Base-by-base conservation (phyloP, 2,329 filamentous ascomycete genomes). In the Arthrobotrys conoides region DNA sequence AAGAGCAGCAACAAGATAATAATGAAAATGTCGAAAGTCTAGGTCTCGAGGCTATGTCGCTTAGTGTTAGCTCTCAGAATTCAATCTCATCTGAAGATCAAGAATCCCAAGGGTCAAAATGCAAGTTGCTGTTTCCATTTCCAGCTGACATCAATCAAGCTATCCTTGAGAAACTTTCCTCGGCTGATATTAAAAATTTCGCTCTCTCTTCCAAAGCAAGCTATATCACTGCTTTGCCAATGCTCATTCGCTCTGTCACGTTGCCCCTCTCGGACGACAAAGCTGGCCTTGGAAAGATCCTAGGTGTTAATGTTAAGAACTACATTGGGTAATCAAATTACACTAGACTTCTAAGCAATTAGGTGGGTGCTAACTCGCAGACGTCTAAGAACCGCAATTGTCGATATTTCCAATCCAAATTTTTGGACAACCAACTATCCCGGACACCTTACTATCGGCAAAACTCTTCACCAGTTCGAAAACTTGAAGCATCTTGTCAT, bases 361-460 rank as follows among this genome's bases (percentile, higher is more conserved):
- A 14, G 10, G 4, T 27, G 10, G 4, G 61, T 24, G 8, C 49
- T 64, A 12, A 57, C n/a, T 61, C 4, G 5, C n/a, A n/a, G 6
- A 49, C 0, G 2, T 5, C 18, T 12, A 12, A 67, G 68, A 66
- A 71, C 53, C 27, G 68, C 55, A 5, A 68, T 44, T 24, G 41
- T 78, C 3, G 67, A 78, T 49, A 30, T 78, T 10, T 78, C 73
- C 2, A 38, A 71, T 48, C 41, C 16, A 20, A 16, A 41, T 27
- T 78, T 71, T 20, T 57, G 63, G 27, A 30, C 27, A 0, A 72
- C 67, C 0, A 64, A 71, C 46, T 71, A 71, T 41, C 61, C 73
- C 5, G 68, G 61, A 3, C 63, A 68, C 24, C 10, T 27, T 10
- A 67, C 63, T 16, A 71, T 68, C 16, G 30, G 68, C 5, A 66